These are phyloP conservation scores for Macaranga tanarius DNA, from an alignment of 441 rosid species.

Conservation along the genomic window DNA sequence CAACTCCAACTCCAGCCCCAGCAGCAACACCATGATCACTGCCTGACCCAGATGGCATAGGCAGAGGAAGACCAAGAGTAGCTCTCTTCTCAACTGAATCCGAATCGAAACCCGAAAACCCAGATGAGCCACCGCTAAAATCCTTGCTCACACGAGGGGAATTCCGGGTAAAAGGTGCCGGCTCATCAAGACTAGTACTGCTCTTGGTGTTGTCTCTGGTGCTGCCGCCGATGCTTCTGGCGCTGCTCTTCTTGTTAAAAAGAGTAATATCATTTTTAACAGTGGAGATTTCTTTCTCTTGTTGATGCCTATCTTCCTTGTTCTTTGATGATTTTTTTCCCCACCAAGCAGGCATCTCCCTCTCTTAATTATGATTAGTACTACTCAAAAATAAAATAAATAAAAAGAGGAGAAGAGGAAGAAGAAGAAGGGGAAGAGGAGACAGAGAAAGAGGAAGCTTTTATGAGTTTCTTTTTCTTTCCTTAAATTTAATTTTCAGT, in stretches of 20 bases:
- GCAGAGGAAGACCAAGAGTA: slow-evolving; percentile 60
- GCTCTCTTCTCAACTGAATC: slow-evolving; percentile 54
- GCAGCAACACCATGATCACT: slow-evolving; percentile 39
- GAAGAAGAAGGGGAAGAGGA: slow-evolving; percentile 9
- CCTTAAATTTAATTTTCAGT: background rate
- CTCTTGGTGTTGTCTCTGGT: slow-evolving; percentile 27
- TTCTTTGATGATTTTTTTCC: slow-evolving; percentile 48
- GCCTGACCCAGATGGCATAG: slow-evolving; percentile 51
- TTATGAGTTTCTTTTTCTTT: too few relatives aligned
- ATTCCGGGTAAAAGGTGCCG: slow-evolving; percentile 27
- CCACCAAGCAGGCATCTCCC: slow-evolving; percentile 82
- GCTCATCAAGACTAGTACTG: slow-evolving; percentile 27
- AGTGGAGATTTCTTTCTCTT: slow-evolving; percentile 1
- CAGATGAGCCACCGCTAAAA: slow-evolving; percentile 44
- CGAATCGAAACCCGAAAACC: slow-evolving; percentile 66
- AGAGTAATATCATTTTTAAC: slow-evolving; percentile 9
- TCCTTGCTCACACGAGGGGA: slow-evolving; percentile 60
- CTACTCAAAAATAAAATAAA: background rate
- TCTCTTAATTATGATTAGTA: background rate
- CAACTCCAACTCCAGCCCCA: slow-evolving; percentile 30
- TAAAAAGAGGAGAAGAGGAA: slow-evolving; percentile 2
- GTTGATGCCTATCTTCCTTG: slow-evolving; percentile 40
- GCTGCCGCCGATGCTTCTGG: background rate
- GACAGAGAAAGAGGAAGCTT: background rate
- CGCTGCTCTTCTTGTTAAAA: slow-evolving; percentile 19